phyloP scores from a whole-genome alignment of 768 basidiomycete genomes.

The Leccinum ochraceum region DNA sequence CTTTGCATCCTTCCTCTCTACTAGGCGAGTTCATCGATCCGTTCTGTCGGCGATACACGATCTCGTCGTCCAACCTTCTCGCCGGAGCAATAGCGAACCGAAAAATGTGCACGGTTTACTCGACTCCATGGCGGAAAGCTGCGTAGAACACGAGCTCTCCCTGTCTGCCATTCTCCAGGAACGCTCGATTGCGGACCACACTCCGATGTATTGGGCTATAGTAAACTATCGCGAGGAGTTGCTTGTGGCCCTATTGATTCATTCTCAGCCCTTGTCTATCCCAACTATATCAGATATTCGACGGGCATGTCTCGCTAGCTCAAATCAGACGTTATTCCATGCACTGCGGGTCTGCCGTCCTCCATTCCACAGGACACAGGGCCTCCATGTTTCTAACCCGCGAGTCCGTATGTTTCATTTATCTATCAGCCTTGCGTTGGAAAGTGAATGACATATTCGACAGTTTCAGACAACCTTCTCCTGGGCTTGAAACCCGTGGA shows the following conservation, averaged over 20 bases:
- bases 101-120: constrained; percentile 43
- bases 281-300: constrained; percentile 61
- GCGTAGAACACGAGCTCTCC: constrained; percentile 47
- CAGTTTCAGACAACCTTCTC: constrained; percentile 40
- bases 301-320: constrained; percentile 54
- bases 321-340: constrained; percentile 32
- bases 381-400: constrained; percentile 8
- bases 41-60: constrained; percentile 55
- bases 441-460: not conserved
- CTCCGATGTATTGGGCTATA: constrained; percentile 37
- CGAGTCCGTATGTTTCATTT: constrained; percentile 29
- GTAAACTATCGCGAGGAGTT: constrained; percentile 31
- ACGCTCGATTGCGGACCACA: constrained; percentile 22
- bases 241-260: constrained; percentile 52
- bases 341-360: constrained; percentile 13
- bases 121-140: constrained; percentile 61
- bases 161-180: constrained; percentile 30
- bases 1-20: constrained; percentile 27
- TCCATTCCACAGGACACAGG: no score
- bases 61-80: constrained; percentile 36
- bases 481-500: constrained; percentile 47
- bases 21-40: constrained; percentile 53
- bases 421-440: not conserved
- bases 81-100: not conserved
- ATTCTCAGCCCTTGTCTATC: constrained; percentile 43